Conservation (phyloP, 1,284 basidiomycete genomes). For the Cystobasidium slooffiae region DNA sequence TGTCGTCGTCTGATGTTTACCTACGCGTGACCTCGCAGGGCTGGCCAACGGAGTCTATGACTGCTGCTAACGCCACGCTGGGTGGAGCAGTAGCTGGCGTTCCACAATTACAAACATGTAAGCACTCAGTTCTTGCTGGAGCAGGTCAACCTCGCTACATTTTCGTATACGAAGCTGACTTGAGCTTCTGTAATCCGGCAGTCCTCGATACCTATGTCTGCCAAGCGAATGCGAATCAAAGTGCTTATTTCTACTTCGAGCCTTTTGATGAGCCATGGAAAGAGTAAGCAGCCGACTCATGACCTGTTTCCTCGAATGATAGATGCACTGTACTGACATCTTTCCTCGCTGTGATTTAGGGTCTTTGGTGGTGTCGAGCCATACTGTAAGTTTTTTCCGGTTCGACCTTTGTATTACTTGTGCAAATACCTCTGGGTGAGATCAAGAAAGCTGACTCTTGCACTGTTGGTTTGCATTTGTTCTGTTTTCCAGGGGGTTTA, state of each 20-base stretch:
- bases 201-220: constrained; percentile 84
- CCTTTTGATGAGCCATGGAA: constrained; percentile 88
- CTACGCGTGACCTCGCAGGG: neutral
- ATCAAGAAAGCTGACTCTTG: too few species aligned
- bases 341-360: constrained; percentile 8
- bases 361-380: constrained; percentile 79
- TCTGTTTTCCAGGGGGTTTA: constrained; percentile 61
- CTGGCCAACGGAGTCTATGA: constrained; percentile 52
- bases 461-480: too few species aligned
- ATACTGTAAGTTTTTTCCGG: constrained; percentile 49
- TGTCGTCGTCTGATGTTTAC: neutral
- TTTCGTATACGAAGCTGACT: too few species aligned
- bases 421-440: too few species aligned
- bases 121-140: neutral
- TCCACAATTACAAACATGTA: constrained; percentile 67
- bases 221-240: constrained; percentile 76
- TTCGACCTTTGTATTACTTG: neutral
- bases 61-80: constrained; percentile 57
- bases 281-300: constrained; percentile 53
- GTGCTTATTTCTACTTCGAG: constrained; percentile 66
- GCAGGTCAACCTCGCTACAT: too few species aligned
- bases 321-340: constrained; percentile 3
- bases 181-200: too few species aligned
- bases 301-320: neutral
- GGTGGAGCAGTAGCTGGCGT: constrained; percentile 71